Conservation (phyloP, 306 rosid species). For the Datisca glomerata region DNA sequence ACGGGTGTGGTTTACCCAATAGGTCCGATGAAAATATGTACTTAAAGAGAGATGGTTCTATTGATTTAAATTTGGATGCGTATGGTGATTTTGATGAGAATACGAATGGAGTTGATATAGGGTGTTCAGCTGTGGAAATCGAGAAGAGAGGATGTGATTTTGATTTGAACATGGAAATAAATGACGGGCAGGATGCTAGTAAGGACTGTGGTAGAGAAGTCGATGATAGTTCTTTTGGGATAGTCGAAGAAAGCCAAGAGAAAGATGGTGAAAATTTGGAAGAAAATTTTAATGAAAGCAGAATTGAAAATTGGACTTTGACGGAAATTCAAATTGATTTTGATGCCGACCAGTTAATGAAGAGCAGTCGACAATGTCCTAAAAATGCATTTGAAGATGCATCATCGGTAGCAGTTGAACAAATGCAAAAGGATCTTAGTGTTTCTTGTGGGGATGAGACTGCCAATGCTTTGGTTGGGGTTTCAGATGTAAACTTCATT, state of each 20-base stretch:
- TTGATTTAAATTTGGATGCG: conserved; percentile 78
- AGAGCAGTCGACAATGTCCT: conserved; percentile 8
- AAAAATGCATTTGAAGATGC: conserved; percentile 13
- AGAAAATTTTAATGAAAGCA: conserved; percentile 20
- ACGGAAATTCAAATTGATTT: conserved; percentile 25
- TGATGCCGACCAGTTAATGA: conserved; percentile 11
- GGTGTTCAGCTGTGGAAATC: conserved; percentile 16
- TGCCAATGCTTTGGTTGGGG: conserved; percentile 16
- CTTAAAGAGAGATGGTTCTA: conserved; percentile 31
- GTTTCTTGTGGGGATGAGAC: conserved; percentile 21
- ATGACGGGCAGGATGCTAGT: conserved; percentile 43
- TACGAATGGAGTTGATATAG: conserved; percentile 9
- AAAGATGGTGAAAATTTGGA: conserved; percentile 14
- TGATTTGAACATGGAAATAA: conserved; percentile 74
- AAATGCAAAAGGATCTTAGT: conserved; percentile 16
- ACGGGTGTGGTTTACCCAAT: conserved; percentile 21
- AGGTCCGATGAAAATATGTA: conserved; percentile 12
- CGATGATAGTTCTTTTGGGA: conserved; percentile 18
- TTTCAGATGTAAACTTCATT: conserved; percentile 16
- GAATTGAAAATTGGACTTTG: conserved; percentile 12
- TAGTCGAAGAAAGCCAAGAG: conserved; percentile 16
- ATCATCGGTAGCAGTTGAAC: conserved; percentile 22
- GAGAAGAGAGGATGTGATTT: conserved; percentile 42
- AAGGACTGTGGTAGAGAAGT: conserved; percentile 22
- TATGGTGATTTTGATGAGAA: conserved; percentile 37